Evolutionary conservation across 225 moss, liverwort and hornwort genomes (phyloP), one percentile per base, ranked within the genome.

Genomic region (Polytrichum commune): DNA sequence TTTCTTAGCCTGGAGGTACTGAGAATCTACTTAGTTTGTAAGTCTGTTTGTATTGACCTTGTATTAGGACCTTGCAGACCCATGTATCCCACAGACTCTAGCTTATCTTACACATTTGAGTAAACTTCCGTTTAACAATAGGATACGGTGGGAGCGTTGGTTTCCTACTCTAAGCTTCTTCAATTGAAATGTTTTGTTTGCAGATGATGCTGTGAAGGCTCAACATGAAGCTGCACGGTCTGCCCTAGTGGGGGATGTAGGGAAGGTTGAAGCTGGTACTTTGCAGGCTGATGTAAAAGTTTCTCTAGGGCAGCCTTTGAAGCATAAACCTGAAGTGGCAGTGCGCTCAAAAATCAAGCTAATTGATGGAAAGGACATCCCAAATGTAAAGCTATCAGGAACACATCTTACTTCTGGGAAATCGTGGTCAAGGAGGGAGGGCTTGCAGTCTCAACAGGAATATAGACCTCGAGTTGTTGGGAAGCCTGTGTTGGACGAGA

Each of bases 401-500:
- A 71, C 72, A 77, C 77, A 80, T 29, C 69, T 66, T 27, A 76
- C 71, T 27, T 57, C 56, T 54, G 68, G 62, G 65, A 78, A 80
- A 70, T 16, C 10, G 68, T 69, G 72, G 38, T 54, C 54, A 80
- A 76, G 60, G 35, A 80, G 74, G 67, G 72, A 70, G 73, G 72
- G 20, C 27, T 61, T 28, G 58, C 76, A 72, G 73, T 33, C 35
- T 81, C 85, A 83, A 74, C 65, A 53, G 32, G 78, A 67, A 67
- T 54, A 23, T 7, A 78, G 71, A 29, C 57, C 78, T 78, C 62
- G 64, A 54, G 68, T 61, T 55, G 27, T 75, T 53, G 78, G 70
- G 63, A 64, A 58, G 61, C 27, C 66, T 20, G 66, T 60, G 35
- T 71, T 55, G 69, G 81, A 83, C 68, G 83, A 81, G 68, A 74